Evolutionary conservation across 768 basidiomycete genomes (phyloP).

Genomic region (Trametopsis cervina): DNA sequence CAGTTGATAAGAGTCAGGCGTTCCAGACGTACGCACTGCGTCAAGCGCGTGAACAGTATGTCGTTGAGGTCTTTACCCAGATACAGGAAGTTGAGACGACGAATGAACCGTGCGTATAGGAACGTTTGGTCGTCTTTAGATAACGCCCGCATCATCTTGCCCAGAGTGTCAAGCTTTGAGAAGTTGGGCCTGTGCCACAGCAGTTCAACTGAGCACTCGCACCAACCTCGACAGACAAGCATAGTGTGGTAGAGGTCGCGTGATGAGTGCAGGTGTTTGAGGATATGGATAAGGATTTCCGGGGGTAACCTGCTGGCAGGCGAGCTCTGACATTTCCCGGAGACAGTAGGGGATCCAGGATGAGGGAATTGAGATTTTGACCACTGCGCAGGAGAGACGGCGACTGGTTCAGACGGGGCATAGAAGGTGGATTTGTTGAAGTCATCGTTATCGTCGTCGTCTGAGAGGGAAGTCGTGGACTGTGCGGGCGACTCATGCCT

Average conservation of each 20-base stretch:
- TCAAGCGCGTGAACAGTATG: conserved; percentile 63
- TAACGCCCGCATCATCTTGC: conserved; percentile 73
- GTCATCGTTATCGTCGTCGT: conserved; percentile 63
- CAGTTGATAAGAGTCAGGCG: conserved; percentile 85
- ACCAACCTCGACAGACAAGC: conserved; percentile 87
- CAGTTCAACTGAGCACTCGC: conserved; percentile 91
- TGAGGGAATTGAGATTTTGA: conserved; percentile 20
- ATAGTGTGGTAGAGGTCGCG: conserved; percentile 70
- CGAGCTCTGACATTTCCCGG: conserved; percentile 27
- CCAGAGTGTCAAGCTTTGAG: conserved; percentile 58
- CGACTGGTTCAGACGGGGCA: conserved; percentile 25
- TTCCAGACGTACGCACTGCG: conserved; percentile 74
- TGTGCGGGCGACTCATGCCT: conserved; percentile 42
- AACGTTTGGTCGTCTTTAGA: conserved; percentile 64
- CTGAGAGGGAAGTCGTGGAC: conserved; percentile 74
- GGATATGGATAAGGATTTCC: conserved; percentile 88
- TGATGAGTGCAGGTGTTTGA: conserved; percentile 72
- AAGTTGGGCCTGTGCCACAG: conserved; percentile 91
- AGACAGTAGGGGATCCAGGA: conserved; percentile 13
- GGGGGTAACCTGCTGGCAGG: conserved; percentile 72
- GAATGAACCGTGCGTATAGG: conserved; percentile 81
- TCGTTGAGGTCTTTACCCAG: conserved; percentile 67
- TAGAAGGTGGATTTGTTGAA: conserved; percentile 38
- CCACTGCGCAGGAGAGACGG: conserved; percentile 53
- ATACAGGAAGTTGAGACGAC: conserved; percentile 82